Conservation (phyloP, 371 early-diverging fungal species). For the Apophysomyces trapeziformis region DNA sequence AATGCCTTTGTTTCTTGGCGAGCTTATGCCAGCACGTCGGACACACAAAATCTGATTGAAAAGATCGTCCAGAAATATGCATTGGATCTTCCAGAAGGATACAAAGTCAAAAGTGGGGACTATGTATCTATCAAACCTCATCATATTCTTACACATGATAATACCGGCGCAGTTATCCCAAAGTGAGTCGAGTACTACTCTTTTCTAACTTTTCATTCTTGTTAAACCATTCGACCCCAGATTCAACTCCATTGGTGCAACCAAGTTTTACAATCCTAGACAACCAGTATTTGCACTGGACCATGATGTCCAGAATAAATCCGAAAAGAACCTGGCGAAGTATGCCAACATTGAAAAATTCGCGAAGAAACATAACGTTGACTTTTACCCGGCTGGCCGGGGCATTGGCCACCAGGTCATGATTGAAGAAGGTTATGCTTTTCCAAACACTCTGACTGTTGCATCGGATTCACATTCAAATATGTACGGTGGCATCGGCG, state of each 20-base stretch:
- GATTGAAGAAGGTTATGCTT: conserved; percentile 96
- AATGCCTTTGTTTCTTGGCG: conserved; percentile 14
- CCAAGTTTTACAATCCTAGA: conserved; percentile 72
- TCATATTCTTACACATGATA: conserved; percentile 95
- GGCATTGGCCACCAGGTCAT: conserved; percentile 98
- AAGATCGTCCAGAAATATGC: conserved; percentile 92
- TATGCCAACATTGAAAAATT: conserved; percentile 85
- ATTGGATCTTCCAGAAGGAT: conserved; percentile 67
- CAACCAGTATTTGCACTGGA: conserved; percentile 95
- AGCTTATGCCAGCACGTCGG: conserved; percentile 33
- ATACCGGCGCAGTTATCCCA: conserved; percentile 92
- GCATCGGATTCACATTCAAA: conserved; percentile 98
- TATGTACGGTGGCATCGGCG: conserved; percentile 97
- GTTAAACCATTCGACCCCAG: conserved; percentile 42
- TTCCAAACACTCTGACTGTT: conserved; percentile 90
- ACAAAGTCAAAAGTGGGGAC: conserved; percentile 84
- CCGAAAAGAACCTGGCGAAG: conserved; percentile 86
- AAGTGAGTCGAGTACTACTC: conserved; percentile 59
- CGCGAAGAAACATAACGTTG: conserved; percentile 81
- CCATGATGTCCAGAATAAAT: conserved; percentile 96
- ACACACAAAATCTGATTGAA: conserved; percentile 86
- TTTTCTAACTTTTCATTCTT: neutral
- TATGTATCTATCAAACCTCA: conserved; percentile 92
- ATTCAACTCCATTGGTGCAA: conserved; percentile 89
- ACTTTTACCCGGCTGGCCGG: conserved; percentile 94